Evolutionary conservation across 345 rosid species (phyloP).

Genomic region (Cardamine chenopodiifolia): DNA sequence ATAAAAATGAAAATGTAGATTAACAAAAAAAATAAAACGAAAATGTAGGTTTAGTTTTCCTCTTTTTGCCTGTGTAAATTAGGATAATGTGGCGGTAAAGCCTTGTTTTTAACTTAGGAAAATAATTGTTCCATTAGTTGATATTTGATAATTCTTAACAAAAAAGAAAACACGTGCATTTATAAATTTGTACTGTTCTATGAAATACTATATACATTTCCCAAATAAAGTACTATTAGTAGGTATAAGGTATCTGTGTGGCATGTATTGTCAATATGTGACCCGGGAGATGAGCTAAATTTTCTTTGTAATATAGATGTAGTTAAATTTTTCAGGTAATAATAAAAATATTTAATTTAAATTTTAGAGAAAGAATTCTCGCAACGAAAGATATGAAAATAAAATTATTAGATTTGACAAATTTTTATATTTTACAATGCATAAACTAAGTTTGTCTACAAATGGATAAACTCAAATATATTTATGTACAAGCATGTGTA

Average conservation of each 20-base stretch:
- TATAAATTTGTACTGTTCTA: constrained; percentile 24
- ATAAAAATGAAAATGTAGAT: background rate
- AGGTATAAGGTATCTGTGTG: constrained; percentile 4
- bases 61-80: background rate
- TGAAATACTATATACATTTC: background rate
- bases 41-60: background rate
- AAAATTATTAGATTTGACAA: background rate
- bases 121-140: background rate
- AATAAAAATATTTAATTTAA: too few species aligned
- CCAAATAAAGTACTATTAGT: constrained; percentile 20
- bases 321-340: background rate
- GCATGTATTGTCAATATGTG: constrained; percentile 31
- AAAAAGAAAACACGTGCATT: constrained; percentile 16
- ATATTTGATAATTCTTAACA: background rate
- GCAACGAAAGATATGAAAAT: background rate
- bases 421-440: too few species aligned
- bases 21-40: background rate
- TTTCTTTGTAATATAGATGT: constrained; percentile 14
- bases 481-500: background rate
- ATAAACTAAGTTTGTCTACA: background rate
- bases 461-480: background rate
- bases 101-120: background rate
- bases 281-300: constrained; percentile 29
- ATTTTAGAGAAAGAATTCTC: background rate
- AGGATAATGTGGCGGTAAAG: background rate